Evolutionary conservation across 257 asterid species (phyloP).

Genomic region (Linderniella brevidens): DNA sequence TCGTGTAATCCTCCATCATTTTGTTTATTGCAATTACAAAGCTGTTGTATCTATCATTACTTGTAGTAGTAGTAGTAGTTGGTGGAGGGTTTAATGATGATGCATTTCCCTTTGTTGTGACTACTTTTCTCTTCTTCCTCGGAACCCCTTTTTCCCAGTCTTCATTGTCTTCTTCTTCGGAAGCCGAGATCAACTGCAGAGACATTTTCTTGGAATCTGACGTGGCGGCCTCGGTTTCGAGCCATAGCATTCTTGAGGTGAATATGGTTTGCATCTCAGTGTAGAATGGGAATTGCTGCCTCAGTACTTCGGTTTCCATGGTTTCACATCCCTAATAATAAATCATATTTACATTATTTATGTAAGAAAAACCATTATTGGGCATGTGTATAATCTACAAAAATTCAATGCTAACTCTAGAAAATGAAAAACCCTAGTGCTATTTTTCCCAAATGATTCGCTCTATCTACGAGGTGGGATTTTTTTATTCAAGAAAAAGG

Average conservation of each 20-base stretch:
- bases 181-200: slow-evolving; percentile 21
- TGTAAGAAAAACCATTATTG: too few relatives aligned
- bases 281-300: slow-evolving; percentile 87
- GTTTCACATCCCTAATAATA: slow-evolving; percentile 93
- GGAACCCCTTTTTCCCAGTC: slow-evolving; percentile 32
- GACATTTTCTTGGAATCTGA: slow-evolving; percentile 27
- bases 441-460: too few relatives aligned
- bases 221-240: slow-evolving; percentile 62
- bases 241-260: slow-evolving; percentile 71
- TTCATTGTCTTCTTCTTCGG: slow-evolving; percentile 58
- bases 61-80: too few relatives aligned
- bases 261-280: slow-evolving; percentile 66
- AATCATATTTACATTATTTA: neutral
- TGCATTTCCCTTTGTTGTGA: slow-evolving; percentile 18
- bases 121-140: slow-evolving; percentile 28
- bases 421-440: too few relatives aligned
- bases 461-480: too few relatives aligned
- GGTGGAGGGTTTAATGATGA: too few relatives aligned
- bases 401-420: too few relatives aligned
- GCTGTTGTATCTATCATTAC: neutral
- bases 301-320: slow-evolving; percentile 57
- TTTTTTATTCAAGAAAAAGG: too few relatives aligned
- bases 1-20: slow-evolving; percentile 75
- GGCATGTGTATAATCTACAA: too few relatives aligned
- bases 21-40: slow-evolving; percentile 31